Conservation (phyloP, 345 rosid genomes). For the Lumnitzera racemosa region DNA sequence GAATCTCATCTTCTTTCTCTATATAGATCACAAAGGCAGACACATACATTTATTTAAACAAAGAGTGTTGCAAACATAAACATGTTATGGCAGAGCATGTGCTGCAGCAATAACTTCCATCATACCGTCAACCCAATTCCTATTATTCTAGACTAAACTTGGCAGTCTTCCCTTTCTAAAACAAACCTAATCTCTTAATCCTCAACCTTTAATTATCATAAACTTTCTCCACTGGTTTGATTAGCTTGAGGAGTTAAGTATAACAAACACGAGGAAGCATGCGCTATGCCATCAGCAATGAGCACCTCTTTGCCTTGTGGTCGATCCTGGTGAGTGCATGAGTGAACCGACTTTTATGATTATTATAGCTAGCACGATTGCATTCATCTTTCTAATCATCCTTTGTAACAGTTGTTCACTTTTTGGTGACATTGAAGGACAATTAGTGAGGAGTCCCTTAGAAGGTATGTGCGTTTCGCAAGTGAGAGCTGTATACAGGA, state of each 20-base stretch:
- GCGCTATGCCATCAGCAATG: slow-evolving; percentile 2
- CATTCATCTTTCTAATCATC: neutral
- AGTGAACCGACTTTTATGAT: neutral
- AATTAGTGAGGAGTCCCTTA: slow-evolving; percentile 69
- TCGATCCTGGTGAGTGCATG: slow-evolving; percentile 3
- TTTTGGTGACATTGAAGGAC: slow-evolving; percentile 28
- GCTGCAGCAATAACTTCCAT: slow-evolving; percentile 12
- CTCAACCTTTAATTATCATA: too few species aligned
- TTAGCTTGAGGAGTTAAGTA: too few species aligned
- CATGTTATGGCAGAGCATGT: slow-evolving; percentile 49
- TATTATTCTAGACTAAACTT: slow-evolving; percentile 26
- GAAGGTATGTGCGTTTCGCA: slow-evolving; percentile 69
- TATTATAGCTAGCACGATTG: neutral
- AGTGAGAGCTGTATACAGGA: slow-evolving; percentile 82
- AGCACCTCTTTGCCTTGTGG: slow-evolving; percentile 6
- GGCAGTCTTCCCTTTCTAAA: neutral
- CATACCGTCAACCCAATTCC: slow-evolving; percentile 34
- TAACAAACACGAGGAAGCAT: neutral
- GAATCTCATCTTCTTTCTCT: slow-evolving; percentile 1
- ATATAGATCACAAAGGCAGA: neutral
- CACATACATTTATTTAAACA: slow-evolving; percentile 2
- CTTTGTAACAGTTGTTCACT: neutral
- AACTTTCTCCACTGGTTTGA: too few species aligned
- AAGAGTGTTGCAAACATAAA: slow-evolving; percentile 31
- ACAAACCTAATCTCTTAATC: too few species aligned